Conservation (phyloP, 2,329 filamentous ascomycete species). For the Neodidymelliopsis sp. region DNA sequence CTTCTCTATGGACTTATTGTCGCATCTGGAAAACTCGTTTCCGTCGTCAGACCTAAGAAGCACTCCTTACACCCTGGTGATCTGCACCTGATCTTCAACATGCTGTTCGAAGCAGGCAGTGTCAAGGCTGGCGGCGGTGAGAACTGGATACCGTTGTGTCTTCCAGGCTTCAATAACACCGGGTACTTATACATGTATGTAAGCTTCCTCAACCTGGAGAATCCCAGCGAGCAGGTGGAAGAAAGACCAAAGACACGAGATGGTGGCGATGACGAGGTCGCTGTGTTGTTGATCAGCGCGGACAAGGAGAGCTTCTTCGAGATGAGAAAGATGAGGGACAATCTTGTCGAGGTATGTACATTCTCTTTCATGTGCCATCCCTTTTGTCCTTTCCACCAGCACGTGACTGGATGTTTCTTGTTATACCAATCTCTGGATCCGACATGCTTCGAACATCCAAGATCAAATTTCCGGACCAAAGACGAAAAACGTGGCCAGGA, state of each 20-base stretch:
- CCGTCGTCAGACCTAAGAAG: conserved; percentile 90
- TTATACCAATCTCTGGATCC: too few species aligned
- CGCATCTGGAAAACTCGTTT: conserved; percentile 90
- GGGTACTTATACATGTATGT: conserved; percentile 99
- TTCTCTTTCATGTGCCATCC: conserved; percentile 14
- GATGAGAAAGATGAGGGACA: conserved; percentile 74
- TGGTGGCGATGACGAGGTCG: conserved; percentile 73
- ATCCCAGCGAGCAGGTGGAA: conserved; percentile 53
- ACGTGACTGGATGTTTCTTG: too few species aligned
- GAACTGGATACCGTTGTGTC: conserved; percentile 95
- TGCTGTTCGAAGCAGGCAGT: conserved; percentile 95
- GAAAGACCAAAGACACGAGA: conserved; percentile 48
- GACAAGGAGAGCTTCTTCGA: conserved; percentile 95
- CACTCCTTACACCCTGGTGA: conserved; percentile 96
- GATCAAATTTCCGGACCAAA: too few species aligned
- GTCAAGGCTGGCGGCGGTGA: conserved; percentile 93
- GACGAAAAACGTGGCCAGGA: too few species aligned
- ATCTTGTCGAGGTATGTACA: conserved; percentile 61
- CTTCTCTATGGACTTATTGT: conserved; percentile 94
- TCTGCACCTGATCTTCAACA: conserved; percentile 96
- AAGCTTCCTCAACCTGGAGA: conserved; percentile 79
- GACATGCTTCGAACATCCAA: too few species aligned
- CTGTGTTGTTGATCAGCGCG: conserved; percentile 88
- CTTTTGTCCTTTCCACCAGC: not conserved
- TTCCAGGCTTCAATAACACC: conserved; percentile 95